Evolutionary conservation across 208 protist species (phyloP), one percentile per base, ranked within the genome.

Genomic region (Acanthamoeba divionensis): DNA sequence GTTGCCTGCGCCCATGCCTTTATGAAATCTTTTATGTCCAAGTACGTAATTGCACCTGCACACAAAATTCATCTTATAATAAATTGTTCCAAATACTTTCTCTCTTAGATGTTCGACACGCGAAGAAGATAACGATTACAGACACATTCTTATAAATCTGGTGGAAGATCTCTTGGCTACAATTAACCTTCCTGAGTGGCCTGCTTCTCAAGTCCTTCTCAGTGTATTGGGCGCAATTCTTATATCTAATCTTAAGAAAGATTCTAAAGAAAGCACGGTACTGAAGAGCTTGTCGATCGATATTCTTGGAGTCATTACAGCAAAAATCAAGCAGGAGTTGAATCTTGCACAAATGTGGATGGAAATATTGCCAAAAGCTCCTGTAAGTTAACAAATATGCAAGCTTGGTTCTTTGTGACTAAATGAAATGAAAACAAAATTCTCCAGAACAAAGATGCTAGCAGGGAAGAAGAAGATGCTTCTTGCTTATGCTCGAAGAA

Each of bases 221-320:
- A 33, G 57, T n/a, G 79, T 88, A 1, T 31, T 88, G 55, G 69
- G 79, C 21, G 50, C 41, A 24, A 88, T 88, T 26, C 57, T 88
- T 7, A 33, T 88, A 10, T 71, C 65, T 38, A 88, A 88, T 15
- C 24, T 88, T 38, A 88, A 69, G 55, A 88, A 88, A 44, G 79
- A 88, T n/a, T 88, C 79, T 10, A 69, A 63, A 44, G 79, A 88
- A 38, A 88, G 55, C 50, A 88, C 50, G 29, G 36, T 88, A 12
- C 57, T 88, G 2, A 88, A 88, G 79, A 69, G 24, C 6, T 88
- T 88, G n/a, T 88, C 79, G 18, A 88, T 88, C n/a, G 79, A 88
- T 4, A 15, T 88, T 13, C 79, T 88, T 21, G 79, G 79, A 18
- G 55, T n/a, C 21, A 45, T 88, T 12, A 50, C 79, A 31, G 79